Percentiles rank a stretch among this genome's conserved stretches.
phyloP scores from a whole-genome alignment of 257 asterid species.

The Linaria vulgaris region DNA sequence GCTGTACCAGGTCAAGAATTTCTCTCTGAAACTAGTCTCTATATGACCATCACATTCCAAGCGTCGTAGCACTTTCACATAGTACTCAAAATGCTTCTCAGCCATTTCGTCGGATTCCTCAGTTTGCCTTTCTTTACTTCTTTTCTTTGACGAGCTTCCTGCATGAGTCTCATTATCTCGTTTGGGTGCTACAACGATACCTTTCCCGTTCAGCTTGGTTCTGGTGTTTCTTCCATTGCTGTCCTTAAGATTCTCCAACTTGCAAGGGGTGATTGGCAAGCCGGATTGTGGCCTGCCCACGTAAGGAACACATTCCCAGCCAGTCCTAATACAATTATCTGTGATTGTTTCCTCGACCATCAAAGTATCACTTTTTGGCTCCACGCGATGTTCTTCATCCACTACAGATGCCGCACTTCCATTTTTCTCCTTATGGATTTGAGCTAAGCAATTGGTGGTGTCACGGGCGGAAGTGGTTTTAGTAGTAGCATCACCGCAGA shows the following conservation, averaged over 20 bases:
- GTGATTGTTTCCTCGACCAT: conserved; percentile 46
- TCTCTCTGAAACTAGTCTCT: conserved; percentile 63
- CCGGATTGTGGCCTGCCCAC: conserved; percentile 34
- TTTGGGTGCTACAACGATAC: conserved; percentile 33
- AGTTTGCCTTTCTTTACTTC: conserved; percentile 46
- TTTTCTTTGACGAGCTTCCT: conserved; percentile 76
- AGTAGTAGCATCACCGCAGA: conserved; percentile 30
- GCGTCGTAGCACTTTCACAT: conserved; percentile 77
- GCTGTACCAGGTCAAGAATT: conserved; percentile 95
- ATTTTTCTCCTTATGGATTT: conserved; percentile 35
- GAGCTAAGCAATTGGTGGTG: conserved; percentile 19
- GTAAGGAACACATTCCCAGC: conserved; percentile 46
- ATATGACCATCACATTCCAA: conserved; percentile 83
- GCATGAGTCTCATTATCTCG: conserved; percentile 64
- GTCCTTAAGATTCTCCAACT: conserved; percentile 46
- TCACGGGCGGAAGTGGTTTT: conserved; percentile 36
- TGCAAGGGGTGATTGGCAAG: conserved; percentile 67
- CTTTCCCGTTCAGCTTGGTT: conserved; percentile 34
- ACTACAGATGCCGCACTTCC: conserved; percentile 33
- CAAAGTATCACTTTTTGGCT: conserved; percentile 22
- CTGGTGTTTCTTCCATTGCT: conserved; percentile 42
- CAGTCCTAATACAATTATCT: conserved; percentile 40
- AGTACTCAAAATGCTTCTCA: conserved; percentile 74
- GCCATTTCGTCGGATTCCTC: conserved; percentile 49
- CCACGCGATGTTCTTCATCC: conserved; percentile 45